Base-by-base conservation (phyloP, 2,329 filamentous ascomycete species). In the Exophiala sp. region DNA sequence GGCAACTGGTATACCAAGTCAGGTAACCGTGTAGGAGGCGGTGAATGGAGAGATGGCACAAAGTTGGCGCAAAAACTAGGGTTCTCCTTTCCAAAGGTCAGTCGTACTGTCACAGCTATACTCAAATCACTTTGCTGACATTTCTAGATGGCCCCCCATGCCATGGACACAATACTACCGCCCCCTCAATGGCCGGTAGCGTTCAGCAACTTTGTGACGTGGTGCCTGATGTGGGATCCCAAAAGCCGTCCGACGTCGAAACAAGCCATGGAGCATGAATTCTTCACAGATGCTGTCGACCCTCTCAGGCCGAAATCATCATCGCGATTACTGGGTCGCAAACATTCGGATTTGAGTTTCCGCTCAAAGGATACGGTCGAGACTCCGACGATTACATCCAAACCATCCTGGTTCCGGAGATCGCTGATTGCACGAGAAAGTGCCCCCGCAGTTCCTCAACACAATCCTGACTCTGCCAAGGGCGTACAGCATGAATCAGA, bases 151-250 rank as follows among this genome's bases (percentile, higher is more conserved):
- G 92, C 94, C 18, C 94, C 94, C 47, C 94, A 97, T 71, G 84
- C 92, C 14, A 90, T 99, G 83, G 92, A 97, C 64, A 95, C 90
- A 4, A 94, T 97, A 62, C 79, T 99, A 6, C 90, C 90, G 67
- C 71, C 88, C 21, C 91, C 94, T 12, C 89, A 96, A 67, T 99
- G 94, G 94, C 94, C 94, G 5, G 75, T 86, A 1, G 87, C 90
- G 16, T 79, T 99, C 51, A 88, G 87, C 65, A 84, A 95, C 55
- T 97, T 99, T 67, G 94, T 99, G 55, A 99, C 94, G 12, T 96
- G 91, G 91, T 99, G 94, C 72, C 74, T 99, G 62, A 94, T 97
- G 88, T 99, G 94, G 94, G 94, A 99, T 71, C 94, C 94, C 9
- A 95, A 91, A 75, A 85, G 78, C 66, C 83, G 94, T 57, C 94